phyloP scores from a whole-genome alignment of 306 rosid species.

The Rubus parviflorus region DNA sequence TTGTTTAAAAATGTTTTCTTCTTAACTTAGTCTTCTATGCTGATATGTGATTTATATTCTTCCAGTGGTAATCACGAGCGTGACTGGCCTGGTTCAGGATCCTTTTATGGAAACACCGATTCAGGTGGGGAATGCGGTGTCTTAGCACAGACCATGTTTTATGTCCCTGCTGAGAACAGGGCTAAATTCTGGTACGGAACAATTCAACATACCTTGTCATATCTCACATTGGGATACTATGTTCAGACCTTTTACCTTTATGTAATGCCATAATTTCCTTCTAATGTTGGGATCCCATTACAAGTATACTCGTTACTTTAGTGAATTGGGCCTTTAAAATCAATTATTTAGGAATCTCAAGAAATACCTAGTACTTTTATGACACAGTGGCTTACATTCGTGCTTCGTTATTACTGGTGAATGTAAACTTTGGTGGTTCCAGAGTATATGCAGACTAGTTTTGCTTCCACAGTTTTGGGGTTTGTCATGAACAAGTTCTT shows the following conservation, averaged over 20 bases:
- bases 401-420: background rate
- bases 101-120: constrained; percentile 77
- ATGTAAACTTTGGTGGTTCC: background rate
- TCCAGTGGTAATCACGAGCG: constrained; percentile 95
- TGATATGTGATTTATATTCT: constrained; percentile 19
- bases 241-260: background rate
- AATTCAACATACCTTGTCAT: background rate
- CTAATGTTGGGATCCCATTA: background rate
- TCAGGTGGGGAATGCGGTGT: constrained; percentile 99
- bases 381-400: background rate
- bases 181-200: constrained; percentile 72
- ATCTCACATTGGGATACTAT: background rate
- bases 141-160: constrained; percentile 77
- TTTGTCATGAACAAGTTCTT: constrained; percentile 5
- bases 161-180: constrained; percentile 85
- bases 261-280: background rate
- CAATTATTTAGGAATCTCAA: background rate
- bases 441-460: background rate
- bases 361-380: background rate
- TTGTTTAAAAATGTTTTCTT: constrained; percentile 7
- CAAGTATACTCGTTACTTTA: background rate
- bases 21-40: constrained; percentile 28
- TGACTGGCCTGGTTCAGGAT: constrained; percentile 91
- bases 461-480: background rate
- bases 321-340: background rate